phyloP scores from a whole-genome alignment of 1,139 yeast species.

The Hemisphaericaspora lyxosophila region DNA sequence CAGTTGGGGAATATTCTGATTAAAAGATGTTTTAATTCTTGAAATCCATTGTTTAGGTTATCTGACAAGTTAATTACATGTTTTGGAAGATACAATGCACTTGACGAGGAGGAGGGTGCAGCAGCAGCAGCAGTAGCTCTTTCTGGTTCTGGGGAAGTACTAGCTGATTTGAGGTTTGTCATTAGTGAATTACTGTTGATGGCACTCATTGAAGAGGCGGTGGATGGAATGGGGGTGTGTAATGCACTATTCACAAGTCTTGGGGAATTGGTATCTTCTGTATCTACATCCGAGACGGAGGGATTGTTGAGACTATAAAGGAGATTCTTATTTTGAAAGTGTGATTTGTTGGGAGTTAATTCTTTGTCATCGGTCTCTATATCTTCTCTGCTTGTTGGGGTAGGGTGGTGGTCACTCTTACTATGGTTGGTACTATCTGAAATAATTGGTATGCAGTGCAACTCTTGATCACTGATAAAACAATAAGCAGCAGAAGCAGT shows the following conservation, averaged over 20 bases:
- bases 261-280: constrained; percentile 21
- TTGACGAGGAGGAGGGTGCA: constrained; percentile 24
- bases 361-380: constrained; percentile 16
- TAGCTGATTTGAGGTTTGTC: constrained; percentile 16
- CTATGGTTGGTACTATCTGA: constrained; percentile 2
- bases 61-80: constrained; percentile 34
- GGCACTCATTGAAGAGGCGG: constrained; percentile 5
- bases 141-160: not conserved
- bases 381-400: not conserved
- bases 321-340: constrained; percentile 37
- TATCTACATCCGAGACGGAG: constrained; percentile 40
- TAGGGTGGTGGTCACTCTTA: constrained; percentile 1
- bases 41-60: constrained; percentile 29
- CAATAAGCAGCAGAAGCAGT: constrained; percentile 34
- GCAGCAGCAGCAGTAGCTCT: too few species aligned
- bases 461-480: constrained; percentile 37
- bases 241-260: not conserved
- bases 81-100: constrained; percentile 42
- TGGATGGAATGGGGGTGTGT: constrained; percentile 4
- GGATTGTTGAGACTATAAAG: constrained; percentile 46
- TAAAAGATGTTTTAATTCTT: constrained; percentile 34
- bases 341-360: constrained; percentile 23
- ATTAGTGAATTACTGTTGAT: not conserved
- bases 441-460: constrained; percentile 39
- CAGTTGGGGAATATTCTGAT: constrained; percentile 38